Evolutionary conservation across 2,329 filamentous ascomycete species (phyloP).

Genomic region (Talaromyces amestolkiae): DNA sequence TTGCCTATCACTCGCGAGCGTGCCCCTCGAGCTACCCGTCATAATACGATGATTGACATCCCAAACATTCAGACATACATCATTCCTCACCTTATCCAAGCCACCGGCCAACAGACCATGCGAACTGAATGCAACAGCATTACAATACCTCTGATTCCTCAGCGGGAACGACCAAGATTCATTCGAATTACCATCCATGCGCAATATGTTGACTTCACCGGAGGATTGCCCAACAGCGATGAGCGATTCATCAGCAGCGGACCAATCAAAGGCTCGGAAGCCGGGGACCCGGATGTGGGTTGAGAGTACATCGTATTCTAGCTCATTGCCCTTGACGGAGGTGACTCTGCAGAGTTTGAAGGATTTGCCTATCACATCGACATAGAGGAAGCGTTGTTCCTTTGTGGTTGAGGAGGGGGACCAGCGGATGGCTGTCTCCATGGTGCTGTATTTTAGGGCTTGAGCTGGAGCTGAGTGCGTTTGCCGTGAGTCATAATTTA

Average conservation of each 20-base stretch:
- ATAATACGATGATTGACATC: conserved; percentile 54
- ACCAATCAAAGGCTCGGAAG: conserved; percentile 67
- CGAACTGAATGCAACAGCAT: conserved; percentile 61
- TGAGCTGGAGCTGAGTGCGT: not conserved
- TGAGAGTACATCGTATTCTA: conserved; percentile 55
- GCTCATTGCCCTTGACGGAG: conserved; percentile 35
- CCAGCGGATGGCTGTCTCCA: conserved; percentile 64
- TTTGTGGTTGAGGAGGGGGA: conserved; percentile 56
- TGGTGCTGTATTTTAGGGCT: conserved; percentile 25
- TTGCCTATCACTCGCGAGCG: conserved; percentile 28
- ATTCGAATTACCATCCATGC: conserved; percentile 52
- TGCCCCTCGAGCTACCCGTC: conserved; percentile 33
- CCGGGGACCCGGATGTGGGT: conserved; percentile 56
- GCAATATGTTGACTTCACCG: conserved; percentile 60
- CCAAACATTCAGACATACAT: conserved; percentile 64
- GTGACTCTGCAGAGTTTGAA: conserved; percentile 57
- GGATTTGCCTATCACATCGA: conserved; percentile 60
- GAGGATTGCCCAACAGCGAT: conserved; percentile 61
- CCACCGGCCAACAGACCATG: conserved; percentile 59
- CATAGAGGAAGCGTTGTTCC: conserved; percentile 58
- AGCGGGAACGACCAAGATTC: conserved; percentile 54
- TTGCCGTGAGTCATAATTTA: conserved; percentile 19
- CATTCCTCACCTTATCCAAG: conserved; percentile 61
- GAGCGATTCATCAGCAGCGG: conserved; percentile 55
- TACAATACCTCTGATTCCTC: conserved; percentile 62